Percentiles rank a stretch among this genome's conserved stretches.
Conservation (phyloP, 495 filamentous ascomycete species). For the Darksidea phi region DNA sequence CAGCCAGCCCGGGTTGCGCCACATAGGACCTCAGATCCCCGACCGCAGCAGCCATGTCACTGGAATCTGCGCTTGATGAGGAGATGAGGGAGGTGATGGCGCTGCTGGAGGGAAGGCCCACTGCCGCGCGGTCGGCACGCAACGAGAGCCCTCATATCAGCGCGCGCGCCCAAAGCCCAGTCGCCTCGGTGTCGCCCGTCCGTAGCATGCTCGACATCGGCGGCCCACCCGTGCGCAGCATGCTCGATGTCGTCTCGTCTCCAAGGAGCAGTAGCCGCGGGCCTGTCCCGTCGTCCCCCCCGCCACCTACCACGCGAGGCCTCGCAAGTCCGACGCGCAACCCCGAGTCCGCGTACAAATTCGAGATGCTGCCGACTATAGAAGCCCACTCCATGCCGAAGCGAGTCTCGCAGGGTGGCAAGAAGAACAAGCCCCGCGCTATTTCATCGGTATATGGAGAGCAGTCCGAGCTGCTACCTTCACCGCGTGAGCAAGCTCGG, state of each 20-base stretch:
- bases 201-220: conserved; percentile 63
- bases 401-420: conserved; percentile 40
- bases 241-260: conserved; percentile 31
- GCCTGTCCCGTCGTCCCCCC: conserved; percentile 24
- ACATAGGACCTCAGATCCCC: background rate
- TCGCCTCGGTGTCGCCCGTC: conserved; percentile 54
- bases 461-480: conserved; percentile 44
- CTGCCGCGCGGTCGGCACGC: conserved; percentile 17
- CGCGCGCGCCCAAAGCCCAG: conserved; percentile 44
- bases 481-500: conserved; percentile 44
- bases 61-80: conserved; percentile 70
- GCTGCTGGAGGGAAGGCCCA: conserved; percentile 51
- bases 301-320: conserved; percentile 20
- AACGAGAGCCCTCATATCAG: conserved; percentile 34
- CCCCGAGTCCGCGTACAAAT: conserved; percentile 38
- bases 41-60: conserved; percentile 49
- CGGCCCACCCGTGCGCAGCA: conserved; percentile 36
- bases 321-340: conserved; percentile 29
- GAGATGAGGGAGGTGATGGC: conserved; percentile 69
- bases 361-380: conserved; percentile 41
- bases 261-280: conserved; percentile 8
- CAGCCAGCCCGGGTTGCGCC: background rate
- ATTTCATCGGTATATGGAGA: conserved; percentile 48
- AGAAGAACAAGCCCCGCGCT: conserved; percentile 33
- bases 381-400: conserved; percentile 39